phyloP scores from a whole-genome alignment of 2,329 filamentous ascomycete species.

The Aspergillus neoniger region DNA sequence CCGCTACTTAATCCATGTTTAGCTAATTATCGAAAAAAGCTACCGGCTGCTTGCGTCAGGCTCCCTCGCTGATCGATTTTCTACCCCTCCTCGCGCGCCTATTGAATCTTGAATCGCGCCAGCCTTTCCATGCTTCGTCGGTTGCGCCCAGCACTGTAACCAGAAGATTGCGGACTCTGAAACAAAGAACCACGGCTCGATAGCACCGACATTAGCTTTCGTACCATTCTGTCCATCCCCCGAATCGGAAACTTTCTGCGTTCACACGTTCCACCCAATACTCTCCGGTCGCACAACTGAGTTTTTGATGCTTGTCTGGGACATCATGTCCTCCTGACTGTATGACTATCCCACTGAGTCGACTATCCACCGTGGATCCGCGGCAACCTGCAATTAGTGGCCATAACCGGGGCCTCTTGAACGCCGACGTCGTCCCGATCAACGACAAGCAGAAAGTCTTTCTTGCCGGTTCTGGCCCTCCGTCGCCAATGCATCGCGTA shows the following conservation, averaged over 20 bases:
- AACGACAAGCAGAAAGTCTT: conserved; percentile 30
- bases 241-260: conserved; percentile 9
- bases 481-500: conserved; percentile 34
- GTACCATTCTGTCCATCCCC: neutral
- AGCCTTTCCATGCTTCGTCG: neutral
- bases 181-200: neutral
- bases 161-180: neutral
- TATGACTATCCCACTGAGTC: conserved; percentile 25
- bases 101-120: neutral
- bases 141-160: neutral
- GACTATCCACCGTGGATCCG: conserved; percentile 19
- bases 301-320: conserved; percentile 9
- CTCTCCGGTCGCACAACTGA: conserved; percentile 9
- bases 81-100: conserved; percentile 7
- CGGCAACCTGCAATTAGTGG: conserved; percentile 22
- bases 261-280: neutral
- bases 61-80: conserved; percentile 8
- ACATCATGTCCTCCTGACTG: conserved; percentile 27
- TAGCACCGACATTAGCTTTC: neutral
- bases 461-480: conserved; percentile 25
- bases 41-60: conserved; percentile 4
- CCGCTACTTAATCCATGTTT: neutral
- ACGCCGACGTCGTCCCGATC: conserved; percentile 29
- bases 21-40: conserved; percentile 14
- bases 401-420: conserved; percentile 22